Conservation (phyloP, 192 early-diverging fungal genomes). For the Obelidium mucronatum region DNA sequence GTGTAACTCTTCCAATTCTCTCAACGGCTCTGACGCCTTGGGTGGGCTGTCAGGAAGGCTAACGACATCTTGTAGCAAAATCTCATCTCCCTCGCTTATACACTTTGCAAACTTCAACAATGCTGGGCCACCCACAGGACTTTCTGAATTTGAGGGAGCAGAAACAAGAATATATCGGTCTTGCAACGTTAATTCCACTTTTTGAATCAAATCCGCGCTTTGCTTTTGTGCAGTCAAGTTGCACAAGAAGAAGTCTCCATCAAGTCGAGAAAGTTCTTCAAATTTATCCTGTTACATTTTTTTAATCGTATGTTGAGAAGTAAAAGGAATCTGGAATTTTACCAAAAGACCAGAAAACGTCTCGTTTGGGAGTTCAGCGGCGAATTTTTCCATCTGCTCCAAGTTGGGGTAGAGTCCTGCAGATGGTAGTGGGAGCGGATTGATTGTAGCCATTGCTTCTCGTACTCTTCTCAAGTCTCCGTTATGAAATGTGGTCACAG, state of each 20-base stretch:
- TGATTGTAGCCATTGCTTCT: slow-evolving; percentile 30
- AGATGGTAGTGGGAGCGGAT: slow-evolving; percentile 38
- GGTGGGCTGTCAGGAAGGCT: slow-evolving; percentile 51
- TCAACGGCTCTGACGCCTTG: slow-evolving; percentile 43
- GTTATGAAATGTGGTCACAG: slow-evolving; percentile 64
- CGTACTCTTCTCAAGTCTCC: slow-evolving; percentile 34
- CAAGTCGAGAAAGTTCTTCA: slow-evolving; percentile 71
- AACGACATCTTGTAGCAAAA: slow-evolving; percentile 59
- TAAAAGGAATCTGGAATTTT: slow-evolving; percentile 17
- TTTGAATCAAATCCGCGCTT: slow-evolving; percentile 70
- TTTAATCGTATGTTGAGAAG: neutral
- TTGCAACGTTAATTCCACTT: slow-evolving; percentile 58
- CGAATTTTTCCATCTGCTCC: slow-evolving; percentile 82
- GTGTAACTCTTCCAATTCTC: slow-evolving; percentile 76
- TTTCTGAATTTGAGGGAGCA: slow-evolving; percentile 63
- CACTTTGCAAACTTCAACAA: slow-evolving; percentile 39
- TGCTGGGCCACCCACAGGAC: slow-evolving; percentile 7
- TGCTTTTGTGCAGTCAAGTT: slow-evolving; percentile 70
- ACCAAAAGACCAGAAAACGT: slow-evolving; percentile 70
- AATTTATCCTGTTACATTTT: slow-evolving; percentile 64
- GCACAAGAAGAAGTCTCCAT: slow-evolving; percentile 78
- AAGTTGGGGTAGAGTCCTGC: slow-evolving; percentile 79
- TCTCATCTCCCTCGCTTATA: slow-evolving; percentile 48
- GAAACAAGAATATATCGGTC: slow-evolving; percentile 78
- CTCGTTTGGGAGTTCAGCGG: slow-evolving; percentile 68